phyloP scores from a whole-genome alignment of 1,139 yeast species.

The Suhomyces ambrosiae region DNA sequence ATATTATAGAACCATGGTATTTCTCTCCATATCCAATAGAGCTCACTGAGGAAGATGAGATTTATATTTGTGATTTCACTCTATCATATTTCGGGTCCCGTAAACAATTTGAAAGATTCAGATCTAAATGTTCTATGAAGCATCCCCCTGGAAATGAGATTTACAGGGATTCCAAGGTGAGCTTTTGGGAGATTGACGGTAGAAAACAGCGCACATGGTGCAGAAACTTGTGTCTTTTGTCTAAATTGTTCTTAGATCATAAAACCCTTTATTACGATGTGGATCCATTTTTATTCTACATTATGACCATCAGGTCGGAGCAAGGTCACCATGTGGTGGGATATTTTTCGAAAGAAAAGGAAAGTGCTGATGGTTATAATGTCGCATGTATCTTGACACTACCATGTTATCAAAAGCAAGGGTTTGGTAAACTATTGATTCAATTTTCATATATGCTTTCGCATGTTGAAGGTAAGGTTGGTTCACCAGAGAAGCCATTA shows the following conservation, averaged over 20 bases:
- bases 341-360: slow-evolving; percentile 94
- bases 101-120: slow-evolving; percentile 89
- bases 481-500: slow-evolving; percentile 96
- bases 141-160: slow-evolving; percentile 99
- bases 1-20: slow-evolving; percentile 97
- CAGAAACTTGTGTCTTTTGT: slow-evolving; percentile 83
- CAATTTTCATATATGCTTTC: slow-evolving; percentile 93
- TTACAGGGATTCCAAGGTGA: slow-evolving; percentile 77
- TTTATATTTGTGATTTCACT: slow-evolving; percentile 91
- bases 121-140: slow-evolving; percentile 79
- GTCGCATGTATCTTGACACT: slow-evolving; percentile 95
- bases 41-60: slow-evolving; percentile 84
- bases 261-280: slow-evolving; percentile 95
- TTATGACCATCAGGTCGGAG: slow-evolving; percentile 88
- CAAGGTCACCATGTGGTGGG: slow-evolving; percentile 95
- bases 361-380: slow-evolving; percentile 92
- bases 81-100: slow-evolving; percentile 84
- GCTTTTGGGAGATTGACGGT: slow-evolving; percentile 95
- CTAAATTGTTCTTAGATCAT: slow-evolving; percentile 89
- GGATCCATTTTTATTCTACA: slow-evolving; percentile 92
- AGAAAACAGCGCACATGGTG: slow-evolving; percentile 96
- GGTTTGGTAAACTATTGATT: slow-evolving; percentile 87
- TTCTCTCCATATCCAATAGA: slow-evolving; percentile 97
- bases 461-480: slow-evolving; percentile 82
- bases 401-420: slow-evolving; percentile 95